These are phyloP conservation scores for Limtongia smithiae DNA, from an alignment of 805 yeast genomes.

Conservation along the genomic window DNA sequence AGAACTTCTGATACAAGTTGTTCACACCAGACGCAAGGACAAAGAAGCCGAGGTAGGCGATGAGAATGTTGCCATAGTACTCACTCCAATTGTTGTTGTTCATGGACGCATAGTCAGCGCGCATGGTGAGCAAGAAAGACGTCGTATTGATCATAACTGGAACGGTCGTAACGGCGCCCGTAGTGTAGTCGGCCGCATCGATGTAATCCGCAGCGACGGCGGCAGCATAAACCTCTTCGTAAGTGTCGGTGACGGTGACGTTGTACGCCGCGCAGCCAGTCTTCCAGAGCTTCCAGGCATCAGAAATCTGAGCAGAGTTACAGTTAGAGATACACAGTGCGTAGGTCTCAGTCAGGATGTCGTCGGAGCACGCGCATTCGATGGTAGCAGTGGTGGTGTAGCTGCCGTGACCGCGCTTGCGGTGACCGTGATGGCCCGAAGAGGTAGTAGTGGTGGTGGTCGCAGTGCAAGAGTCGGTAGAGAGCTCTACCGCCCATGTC, in stretches of 20 bases:
- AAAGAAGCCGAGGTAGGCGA: conserved; percentile 5
- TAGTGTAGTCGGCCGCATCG: neutral
- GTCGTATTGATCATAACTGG: conserved; percentile 2
- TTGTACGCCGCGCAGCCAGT: neutral
- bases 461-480: no score
- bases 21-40: neutral
- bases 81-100: conserved; percentile 1
- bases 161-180: neutral
- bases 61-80: conserved; percentile 4
- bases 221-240: neutral
- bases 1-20: neutral
- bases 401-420: no score
- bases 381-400: no score
- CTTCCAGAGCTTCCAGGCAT: conserved; percentile 1
- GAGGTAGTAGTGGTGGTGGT: no score
- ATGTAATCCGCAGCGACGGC: neutral
- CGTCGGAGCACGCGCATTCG: conserved; percentile 8
- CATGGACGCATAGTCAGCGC: neutral
- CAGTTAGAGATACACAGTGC: conserved; percentile 1
- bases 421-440: no score
- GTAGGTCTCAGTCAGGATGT: conserved; percentile 2
- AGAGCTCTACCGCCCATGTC: no score
- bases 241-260: neutral
- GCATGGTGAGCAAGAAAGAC: neutral
- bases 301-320: neutral